These are phyloP conservation scores for Tricholomella constricta DNA, from an alignment of 768 basidiomycete genomes.

Conservation along the genomic window DNA sequence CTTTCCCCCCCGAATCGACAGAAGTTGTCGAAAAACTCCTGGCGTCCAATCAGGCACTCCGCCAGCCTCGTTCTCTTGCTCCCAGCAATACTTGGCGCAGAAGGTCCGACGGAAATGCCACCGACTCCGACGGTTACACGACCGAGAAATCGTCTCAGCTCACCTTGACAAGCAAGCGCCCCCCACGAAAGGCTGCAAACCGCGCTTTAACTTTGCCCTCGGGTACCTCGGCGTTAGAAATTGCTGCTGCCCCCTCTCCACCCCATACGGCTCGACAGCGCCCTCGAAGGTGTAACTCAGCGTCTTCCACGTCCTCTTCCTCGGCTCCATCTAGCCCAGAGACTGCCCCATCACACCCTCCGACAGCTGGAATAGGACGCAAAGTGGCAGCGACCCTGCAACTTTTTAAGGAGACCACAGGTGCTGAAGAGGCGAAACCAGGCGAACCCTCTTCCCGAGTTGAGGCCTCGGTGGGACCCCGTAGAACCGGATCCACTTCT, in stretches of 20 bases:
- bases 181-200: constrained; percentile 30
- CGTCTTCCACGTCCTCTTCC: constrained; percentile 33
- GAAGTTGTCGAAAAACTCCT: constrained; percentile 23
- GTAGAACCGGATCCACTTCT: constrained; percentile 36
- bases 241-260: constrained; percentile 20
- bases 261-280: constrained; percentile 33
- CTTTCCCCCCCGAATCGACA: constrained; percentile 26
- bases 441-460: constrained; percentile 31
- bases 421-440: constrained; percentile 34
- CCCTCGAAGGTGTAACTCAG: constrained; percentile 37
- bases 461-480: constrained; percentile 27
- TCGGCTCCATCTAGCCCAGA: constrained; percentile 36
- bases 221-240: constrained; percentile 16
- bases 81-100: constrained; percentile 26
- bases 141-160: constrained; percentile 41
- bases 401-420: constrained; percentile 76
- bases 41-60: constrained; percentile 15
- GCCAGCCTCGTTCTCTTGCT: constrained; percentile 28
- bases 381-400: constrained; percentile 84
- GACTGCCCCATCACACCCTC: constrained; percentile 25
- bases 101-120: constrained; percentile 30
- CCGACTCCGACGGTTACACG: constrained; percentile 48
- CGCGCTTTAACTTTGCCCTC: constrained; percentile 43
- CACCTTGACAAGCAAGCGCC: constrained; percentile 26
- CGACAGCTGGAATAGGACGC: constrained; percentile 60